Evolutionary conservation across 108 stramenopile species (phyloP).

Genomic region (Fragilaria crotonensis): DNA sequence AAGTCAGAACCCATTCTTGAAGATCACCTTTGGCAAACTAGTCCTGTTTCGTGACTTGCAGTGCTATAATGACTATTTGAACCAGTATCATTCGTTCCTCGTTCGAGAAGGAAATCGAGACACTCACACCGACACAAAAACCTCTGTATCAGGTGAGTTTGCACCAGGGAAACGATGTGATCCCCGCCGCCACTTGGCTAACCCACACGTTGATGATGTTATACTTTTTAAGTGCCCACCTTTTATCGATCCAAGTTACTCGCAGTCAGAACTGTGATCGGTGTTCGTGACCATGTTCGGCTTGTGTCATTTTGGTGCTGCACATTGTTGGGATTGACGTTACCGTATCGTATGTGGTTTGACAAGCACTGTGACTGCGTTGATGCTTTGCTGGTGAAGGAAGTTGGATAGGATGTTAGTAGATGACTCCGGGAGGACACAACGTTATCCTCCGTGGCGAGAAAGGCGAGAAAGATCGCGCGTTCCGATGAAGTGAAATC

Average conservation of each 20-base stretch:
- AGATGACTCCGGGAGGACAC: too few relatives aligned
- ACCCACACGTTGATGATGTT: too few relatives aligned
- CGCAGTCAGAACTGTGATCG: conserved; percentile 43
- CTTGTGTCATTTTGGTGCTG: conserved; percentile 51
- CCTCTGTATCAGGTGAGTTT: neutral
- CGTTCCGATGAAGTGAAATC: too few relatives aligned
- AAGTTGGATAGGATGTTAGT: too few relatives aligned
- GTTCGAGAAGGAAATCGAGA: conserved; percentile 1
- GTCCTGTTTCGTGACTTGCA: neutral
- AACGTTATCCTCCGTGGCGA: too few relatives aligned
- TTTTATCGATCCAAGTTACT: conserved; percentile 22
- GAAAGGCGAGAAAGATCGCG: too few relatives aligned
- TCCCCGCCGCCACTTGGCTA: too few relatives aligned
- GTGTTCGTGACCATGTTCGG: conserved; percentile 36
- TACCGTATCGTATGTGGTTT: conserved; percentile 83
- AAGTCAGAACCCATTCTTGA: neutral
- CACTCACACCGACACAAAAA: neutral
- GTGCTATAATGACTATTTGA: neutral
- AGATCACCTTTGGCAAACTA: neutral
- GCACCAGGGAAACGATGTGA: too few relatives aligned
- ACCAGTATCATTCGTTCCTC: neutral
- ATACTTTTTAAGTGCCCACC: neutral
- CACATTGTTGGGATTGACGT: conserved; percentile 62
- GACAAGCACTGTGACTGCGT: conserved; percentile 63
- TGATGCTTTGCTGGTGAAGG: conserved; percentile 4